Base-by-base conservation (phyloP, 2,329 filamentous ascomycete species). In the Parasarocladium wereldwijsianum region DNA sequence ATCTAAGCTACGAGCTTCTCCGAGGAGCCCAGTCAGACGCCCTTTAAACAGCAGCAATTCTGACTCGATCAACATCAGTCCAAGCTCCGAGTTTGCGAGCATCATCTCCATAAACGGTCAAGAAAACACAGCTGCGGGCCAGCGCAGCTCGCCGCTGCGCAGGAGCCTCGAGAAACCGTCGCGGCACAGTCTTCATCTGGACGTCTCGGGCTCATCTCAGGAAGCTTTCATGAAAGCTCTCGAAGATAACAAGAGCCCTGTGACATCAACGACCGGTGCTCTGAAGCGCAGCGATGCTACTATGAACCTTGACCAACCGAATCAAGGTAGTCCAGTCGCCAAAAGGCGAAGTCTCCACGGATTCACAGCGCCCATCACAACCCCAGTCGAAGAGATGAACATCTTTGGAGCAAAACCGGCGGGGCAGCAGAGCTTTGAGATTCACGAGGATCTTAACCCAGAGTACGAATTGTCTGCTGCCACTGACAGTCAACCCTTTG, bases 271-370 rank as follows among this genome's bases (percentile, higher is more conserved):
- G 19, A 75, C 78, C 5, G 93, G 87, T 48, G 86, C 87, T 5
- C 59, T 96, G 42, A 94, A 96, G 64, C 76, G 90, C 43, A 87
- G 79, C 46, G 87, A 96, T 57, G 78, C 81, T 24, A 77, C 78
- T 30, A 87, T 93, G 80, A 84, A 83, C 44, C 58, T 92, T 28
- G 86, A 93, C 44, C 78, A 82, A 38, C 65, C 74, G 17, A 77
- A 68, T 42, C 64, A 80, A 33, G 81, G 81, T 41, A 94, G 82
- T 45, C 87, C 90, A 1, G 81, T 87, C 35, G 82, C 86, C 26
- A 94, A 94, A 61, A 71, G 90, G 40, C 74, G 90, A 44, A 94
- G 86, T 54, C 56, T 93, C 42, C 83, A 93, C 49, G 78, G 78
- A 29, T 68, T 75, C 24, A 63, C 76, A n/a, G n/a, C n/a, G n/a